A percentile compares a stretch with the other conserved stretches of the same genome.
Evolutionary conservation across 805 yeast species (phyloP).

Genomic region (Danielozyma ontarioensis): DNA sequence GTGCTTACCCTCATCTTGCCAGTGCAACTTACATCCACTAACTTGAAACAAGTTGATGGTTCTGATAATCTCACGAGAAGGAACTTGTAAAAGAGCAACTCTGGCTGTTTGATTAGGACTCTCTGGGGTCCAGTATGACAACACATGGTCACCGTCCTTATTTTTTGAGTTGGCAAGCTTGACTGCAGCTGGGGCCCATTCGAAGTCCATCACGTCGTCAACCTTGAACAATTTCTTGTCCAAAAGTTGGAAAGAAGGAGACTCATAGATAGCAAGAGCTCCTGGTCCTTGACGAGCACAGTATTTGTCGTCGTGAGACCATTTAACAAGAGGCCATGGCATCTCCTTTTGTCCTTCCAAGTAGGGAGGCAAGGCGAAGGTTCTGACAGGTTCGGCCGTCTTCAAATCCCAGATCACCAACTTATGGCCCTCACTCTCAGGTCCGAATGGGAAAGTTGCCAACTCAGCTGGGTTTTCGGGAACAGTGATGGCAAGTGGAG

Average conservation of each 20-base stretch:
- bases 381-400: conserved; percentile 78
- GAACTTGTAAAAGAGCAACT: conserved; percentile 84
- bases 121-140: conserved; percentile 98
- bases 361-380: conserved; percentile 84
- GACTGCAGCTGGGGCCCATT: conserved; percentile 90
- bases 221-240: conserved; percentile 83
- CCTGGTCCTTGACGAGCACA: conserved; percentile 95
- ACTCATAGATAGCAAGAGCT: conserved; percentile 85
- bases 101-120: conserved; percentile 87
- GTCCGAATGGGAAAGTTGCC: conserved; percentile 73
- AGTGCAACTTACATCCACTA: conserved; percentile 79
- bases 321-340: conserved; percentile 95
- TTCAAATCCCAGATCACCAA: conserved; percentile 88
- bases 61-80: conserved; percentile 77
- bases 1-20: conserved; percentile 86
- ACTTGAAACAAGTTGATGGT: conserved; percentile 94
- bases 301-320: conserved; percentile 90
- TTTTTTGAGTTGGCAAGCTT: conserved; percentile 51
- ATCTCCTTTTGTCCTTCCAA: conserved; percentile 62
- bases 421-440: conserved; percentile 88
- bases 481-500: conserved; percentile 73
- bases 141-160: conserved; percentile 56
- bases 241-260: conserved; percentile 69
- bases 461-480: conserved; percentile 61
- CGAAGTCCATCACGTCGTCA: conserved; percentile 84